phyloP scores from a whole-genome alignment of 208 protist genomes.

The Acanthamoeba lenticulata region DNA sequence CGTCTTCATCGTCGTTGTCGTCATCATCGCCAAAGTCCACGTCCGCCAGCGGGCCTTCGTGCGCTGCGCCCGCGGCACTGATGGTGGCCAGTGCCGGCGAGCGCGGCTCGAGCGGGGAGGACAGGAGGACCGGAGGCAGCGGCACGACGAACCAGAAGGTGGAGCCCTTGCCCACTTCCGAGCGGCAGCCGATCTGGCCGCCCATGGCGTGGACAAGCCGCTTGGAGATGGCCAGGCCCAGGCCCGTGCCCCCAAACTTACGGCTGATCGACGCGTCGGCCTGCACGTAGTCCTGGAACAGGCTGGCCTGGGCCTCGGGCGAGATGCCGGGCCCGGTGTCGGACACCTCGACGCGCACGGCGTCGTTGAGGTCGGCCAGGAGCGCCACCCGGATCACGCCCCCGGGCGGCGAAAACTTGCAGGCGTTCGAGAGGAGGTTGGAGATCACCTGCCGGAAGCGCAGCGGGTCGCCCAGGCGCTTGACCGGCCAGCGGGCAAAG shows the following conservation, averaged over 20 bases:
- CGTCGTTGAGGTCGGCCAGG: not conserved
- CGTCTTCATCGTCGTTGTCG: not conserved
- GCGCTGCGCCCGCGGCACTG: too few relatives aligned
- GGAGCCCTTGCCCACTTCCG: not conserved
- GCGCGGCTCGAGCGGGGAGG: too few relatives aligned
- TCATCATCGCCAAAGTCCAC: not conserved
- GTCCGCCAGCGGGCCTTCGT: not conserved
- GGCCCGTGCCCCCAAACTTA: not conserved
- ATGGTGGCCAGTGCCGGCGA: not conserved
- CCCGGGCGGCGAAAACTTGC: not conserved
- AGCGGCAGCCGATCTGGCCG: not conserved
- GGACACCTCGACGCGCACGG: not conserved
- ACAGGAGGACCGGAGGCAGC: not conserved
- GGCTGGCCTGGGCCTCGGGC: not conserved
- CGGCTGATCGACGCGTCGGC: not conserved
- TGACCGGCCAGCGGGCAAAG: not conserved
- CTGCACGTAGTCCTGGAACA: not conserved
- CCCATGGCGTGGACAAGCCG: conserved; percentile 15
- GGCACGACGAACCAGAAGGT: conserved; percentile 32
- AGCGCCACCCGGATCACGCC: not conserved
- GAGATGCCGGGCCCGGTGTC: not conserved
- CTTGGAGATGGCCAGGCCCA: not conserved
- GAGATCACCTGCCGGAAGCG: not conserved
- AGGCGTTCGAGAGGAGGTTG: not conserved
- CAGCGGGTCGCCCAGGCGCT: not conserved